A percentile compares a stretch with the other conserved stretches of the same genome.
phyloP scores from a whole-genome alignment of 1,284 basidiomycete species.

The Irpex rosettiformis region DNA sequence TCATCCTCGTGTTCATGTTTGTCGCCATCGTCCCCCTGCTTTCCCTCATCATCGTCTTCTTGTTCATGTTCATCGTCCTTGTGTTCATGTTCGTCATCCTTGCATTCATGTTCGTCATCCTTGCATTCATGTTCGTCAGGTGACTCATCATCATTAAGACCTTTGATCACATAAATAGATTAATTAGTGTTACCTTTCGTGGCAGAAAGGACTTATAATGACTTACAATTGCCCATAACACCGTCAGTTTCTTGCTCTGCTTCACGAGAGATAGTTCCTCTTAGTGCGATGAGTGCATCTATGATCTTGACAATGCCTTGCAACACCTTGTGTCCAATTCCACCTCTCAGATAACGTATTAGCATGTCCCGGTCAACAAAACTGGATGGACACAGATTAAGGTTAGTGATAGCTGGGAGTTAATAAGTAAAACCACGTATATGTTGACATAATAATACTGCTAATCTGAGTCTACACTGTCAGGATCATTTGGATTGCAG shows the following conservation, averaged over 20 bases:
- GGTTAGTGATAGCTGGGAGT: neutral
- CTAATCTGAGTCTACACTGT: slow-evolving; percentile 3
- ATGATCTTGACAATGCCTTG: neutral
- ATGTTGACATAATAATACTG: slow-evolving; percentile 8
- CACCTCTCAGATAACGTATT: slow-evolving; percentile 6
- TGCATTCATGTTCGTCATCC: neutral
- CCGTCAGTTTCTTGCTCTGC: neutral
- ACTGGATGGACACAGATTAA: neutral
- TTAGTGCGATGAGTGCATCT: neutral
- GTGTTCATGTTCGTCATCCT: neutral
- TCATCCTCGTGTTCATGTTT: neutral
- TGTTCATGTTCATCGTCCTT: neutral
- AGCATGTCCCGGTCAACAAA: slow-evolving; percentile 10
- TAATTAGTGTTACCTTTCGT: too few relatives aligned
- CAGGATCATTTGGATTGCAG: neutral
- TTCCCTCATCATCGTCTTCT: neutral
- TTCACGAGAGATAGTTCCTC: neutral
- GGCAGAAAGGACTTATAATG: too few relatives aligned
- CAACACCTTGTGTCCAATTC: slow-evolving; percentile 6
- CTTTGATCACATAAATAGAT: neutral
- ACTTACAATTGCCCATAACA: neutral
- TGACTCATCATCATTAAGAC: neutral
- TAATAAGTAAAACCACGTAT: neutral
- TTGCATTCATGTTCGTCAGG: neutral
- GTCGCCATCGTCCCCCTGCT: neutral